Percentiles rank a stretch among this genome's conserved stretches.
Evolutionary conservation across 1,284 basidiomycete genomes (phyloP).

Genomic region (Fomitopsis palustris): DNA sequence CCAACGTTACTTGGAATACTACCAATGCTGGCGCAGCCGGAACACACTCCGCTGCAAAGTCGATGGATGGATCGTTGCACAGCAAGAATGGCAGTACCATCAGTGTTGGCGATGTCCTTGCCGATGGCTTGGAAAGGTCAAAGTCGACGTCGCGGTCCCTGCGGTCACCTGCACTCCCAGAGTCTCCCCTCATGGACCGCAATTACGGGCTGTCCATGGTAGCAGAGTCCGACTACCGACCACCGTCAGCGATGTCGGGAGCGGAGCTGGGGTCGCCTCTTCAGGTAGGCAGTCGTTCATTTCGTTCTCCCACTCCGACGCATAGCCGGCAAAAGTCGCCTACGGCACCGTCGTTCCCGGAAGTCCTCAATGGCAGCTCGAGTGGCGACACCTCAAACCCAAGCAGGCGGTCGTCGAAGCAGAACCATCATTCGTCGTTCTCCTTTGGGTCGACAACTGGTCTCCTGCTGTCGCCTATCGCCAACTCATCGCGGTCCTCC

Average conservation of each 20-base stretch:
- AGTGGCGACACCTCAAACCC: slow-evolving; percentile 22
- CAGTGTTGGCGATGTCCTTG: slow-evolving; percentile 25
- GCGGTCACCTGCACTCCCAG: slow-evolving; percentile 55
- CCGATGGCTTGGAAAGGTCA: slow-evolving; percentile 32
- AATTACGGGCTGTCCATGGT: slow-evolving; percentile 20
- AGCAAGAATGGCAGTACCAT: slow-evolving; percentile 51
- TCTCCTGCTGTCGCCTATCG: slow-evolving; percentile 60
- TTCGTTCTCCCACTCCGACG: slow-evolving; percentile 65
- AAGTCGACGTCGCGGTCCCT: slow-evolving; percentile 42
- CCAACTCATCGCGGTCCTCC: slow-evolving; percentile 73
- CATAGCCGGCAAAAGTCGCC: slow-evolving; percentile 40
- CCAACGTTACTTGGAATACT: slow-evolving; percentile 60
- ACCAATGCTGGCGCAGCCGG: slow-evolving; percentile 15
- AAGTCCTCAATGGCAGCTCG: slow-evolving; percentile 23
- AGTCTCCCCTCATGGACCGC: slow-evolving; percentile 49
- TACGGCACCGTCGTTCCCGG: slow-evolving; percentile 47
- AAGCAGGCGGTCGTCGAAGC: slow-evolving; percentile 47
- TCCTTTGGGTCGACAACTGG: slow-evolving; percentile 49
- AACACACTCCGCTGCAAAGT: slow-evolving; percentile 18
- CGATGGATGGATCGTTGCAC: slow-evolving; percentile 38
- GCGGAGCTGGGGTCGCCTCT: slow-evolving; percentile 50
- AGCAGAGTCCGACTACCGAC: slow-evolving; percentile 33
- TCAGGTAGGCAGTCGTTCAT: slow-evolving; percentile 35
- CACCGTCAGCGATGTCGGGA: slow-evolving; percentile 48
- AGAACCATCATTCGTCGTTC: slow-evolving; percentile 37